These are phyloP conservation scores for Areca catechu DNA, from an alignment of 176 grass and related monocot species.

Conservation along the genomic window DNA sequence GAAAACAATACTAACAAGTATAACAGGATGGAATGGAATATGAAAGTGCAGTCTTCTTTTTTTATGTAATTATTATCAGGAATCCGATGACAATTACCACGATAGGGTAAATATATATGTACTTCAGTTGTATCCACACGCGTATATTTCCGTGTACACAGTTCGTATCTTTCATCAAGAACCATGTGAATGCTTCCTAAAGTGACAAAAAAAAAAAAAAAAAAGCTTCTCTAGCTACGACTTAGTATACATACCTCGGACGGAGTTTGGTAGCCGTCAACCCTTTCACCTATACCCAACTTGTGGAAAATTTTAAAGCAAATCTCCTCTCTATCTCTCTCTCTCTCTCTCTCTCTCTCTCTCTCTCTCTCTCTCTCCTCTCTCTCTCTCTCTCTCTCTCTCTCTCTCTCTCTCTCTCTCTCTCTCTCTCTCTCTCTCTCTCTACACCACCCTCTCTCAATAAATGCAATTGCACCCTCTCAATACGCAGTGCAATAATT, in stretches of 20 bases:
- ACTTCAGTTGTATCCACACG: too few species aligned
- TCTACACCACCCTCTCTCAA: constrained; percentile 61
- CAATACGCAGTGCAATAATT: constrained; percentile 72
- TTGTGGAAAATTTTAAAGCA: constrained; percentile 14
- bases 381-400: constrained; percentile 31
- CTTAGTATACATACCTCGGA: not conserved
- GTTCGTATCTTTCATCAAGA: too few species aligned
- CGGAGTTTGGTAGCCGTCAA: not conserved
- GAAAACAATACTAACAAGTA: too few species aligned
- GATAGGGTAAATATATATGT: too few species aligned
- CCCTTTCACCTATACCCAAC: constrained; percentile 19
- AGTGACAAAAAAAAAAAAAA: too few species aligned
- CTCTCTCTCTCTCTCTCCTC: constrained; percentile 26
- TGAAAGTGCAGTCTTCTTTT: too few species aligned
- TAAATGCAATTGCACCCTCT: constrained; percentile 98
- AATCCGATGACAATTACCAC: too few species aligned
- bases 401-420: constrained; percentile 20
- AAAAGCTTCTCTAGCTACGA: not conserved
- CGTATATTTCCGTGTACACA: too few species aligned
- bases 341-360: not conserved
- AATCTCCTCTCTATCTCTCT: constrained; percentile 14
- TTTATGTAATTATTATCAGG: too few species aligned
- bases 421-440: not conserved
- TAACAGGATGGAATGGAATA: too few species aligned
- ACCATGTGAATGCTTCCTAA: too few species aligned